Evolutionary conservation across 2,329 filamentous ascomycete genomes (phyloP), one percentile per base, ranked within the genome.

Genomic region (Penicillium sp.): DNA sequence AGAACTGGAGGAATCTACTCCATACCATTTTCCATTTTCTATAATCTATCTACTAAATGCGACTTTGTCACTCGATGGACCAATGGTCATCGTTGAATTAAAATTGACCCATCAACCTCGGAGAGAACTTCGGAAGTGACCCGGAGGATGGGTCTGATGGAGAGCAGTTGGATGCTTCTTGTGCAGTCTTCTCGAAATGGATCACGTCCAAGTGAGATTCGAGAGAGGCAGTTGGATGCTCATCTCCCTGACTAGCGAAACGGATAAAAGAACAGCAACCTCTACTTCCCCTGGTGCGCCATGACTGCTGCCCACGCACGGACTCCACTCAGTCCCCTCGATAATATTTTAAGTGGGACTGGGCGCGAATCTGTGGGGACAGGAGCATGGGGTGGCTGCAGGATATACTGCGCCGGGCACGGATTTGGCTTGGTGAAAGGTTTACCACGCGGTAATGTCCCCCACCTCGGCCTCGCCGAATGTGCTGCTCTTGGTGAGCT

Each of bases 401-500:
- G 58, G 49, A 56, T 55, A 20, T 31, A 67, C 64, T 71, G 69
- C 70, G 68, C 70, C 69, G 62, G 29, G 27, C 20, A 35, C 27
- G 27, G 51, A 29, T 40, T 20, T 45, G 5, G 8, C 15, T n/a
- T 26, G 29, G 15, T 29, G 27, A 15, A 27, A 26, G 31, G 9
- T 60, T 75, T 83, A 97, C 92, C 92, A 97, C 22, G 91, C 92
- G 31, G 92, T 96, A 65, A 97, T 96, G 70, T 97, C 94, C 57
- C 93, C 93, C 20, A 97, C 91, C 75, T 97, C 94, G 1, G 91
- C 92, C 76, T 97, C 92, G 15, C 93, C 92, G 78, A 97, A 96
- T 0, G 90, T 94, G 75, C 92, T 96, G 53, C 84, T 92, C 79
- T 96, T 96, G 18, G 85, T 90, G 59, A 92, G 74, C 65, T 84